Conservation (phyloP, 495 filamentous ascomycete species). For the Massariosphaeria phaeospora region DNA sequence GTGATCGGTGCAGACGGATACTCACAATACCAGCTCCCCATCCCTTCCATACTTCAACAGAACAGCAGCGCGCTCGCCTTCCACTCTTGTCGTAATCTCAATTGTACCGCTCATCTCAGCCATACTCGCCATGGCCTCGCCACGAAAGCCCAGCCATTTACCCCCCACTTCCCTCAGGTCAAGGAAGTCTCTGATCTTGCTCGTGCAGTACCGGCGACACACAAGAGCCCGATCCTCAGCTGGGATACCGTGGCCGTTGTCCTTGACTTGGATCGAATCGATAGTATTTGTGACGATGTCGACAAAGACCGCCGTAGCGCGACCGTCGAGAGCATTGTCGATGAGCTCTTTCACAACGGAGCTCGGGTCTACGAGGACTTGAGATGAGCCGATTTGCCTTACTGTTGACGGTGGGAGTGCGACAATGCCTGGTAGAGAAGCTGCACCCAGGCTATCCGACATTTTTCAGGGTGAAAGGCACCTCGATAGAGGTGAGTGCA, state of each 20-base stretch:
- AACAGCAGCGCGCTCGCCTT: slow-evolving; percentile 62
- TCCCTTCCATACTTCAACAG: slow-evolving; percentile 48
- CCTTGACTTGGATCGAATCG: slow-evolving; percentile 74
- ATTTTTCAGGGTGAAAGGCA: slow-evolving; percentile 3
- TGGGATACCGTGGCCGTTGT: slow-evolving; percentile 82
- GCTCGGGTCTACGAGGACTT: slow-evolving; percentile 65
- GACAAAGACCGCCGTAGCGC: slow-evolving; percentile 64
- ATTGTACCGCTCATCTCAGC: slow-evolving; percentile 62
- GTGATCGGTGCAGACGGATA: background rate
- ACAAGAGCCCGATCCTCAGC: slow-evolving; percentile 61
- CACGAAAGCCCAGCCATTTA: slow-evolving; percentile 77
- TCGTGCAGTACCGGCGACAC: slow-evolving; percentile 70
- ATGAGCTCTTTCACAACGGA: slow-evolving; percentile 84
- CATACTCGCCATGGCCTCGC: slow-evolving; percentile 76
- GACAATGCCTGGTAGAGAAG: slow-evolving; percentile 43
- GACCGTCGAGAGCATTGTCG: slow-evolving; percentile 86
- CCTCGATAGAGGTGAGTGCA: background rate
- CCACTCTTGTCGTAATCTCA: slow-evolving; percentile 64
- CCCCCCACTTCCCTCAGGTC: slow-evolving; percentile 66
- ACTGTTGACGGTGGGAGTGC: slow-evolving; percentile 62
- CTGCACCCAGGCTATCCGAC: background rate
- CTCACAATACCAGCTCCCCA: slow-evolving; percentile 50
- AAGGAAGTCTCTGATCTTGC: slow-evolving; percentile 70
- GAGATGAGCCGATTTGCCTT: slow-evolving; percentile 64
- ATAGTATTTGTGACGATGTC: slow-evolving; percentile 71